Conservation (phyloP, 2,329 filamentous ascomycete genomes). For the Diaporthe sp. region DNA sequence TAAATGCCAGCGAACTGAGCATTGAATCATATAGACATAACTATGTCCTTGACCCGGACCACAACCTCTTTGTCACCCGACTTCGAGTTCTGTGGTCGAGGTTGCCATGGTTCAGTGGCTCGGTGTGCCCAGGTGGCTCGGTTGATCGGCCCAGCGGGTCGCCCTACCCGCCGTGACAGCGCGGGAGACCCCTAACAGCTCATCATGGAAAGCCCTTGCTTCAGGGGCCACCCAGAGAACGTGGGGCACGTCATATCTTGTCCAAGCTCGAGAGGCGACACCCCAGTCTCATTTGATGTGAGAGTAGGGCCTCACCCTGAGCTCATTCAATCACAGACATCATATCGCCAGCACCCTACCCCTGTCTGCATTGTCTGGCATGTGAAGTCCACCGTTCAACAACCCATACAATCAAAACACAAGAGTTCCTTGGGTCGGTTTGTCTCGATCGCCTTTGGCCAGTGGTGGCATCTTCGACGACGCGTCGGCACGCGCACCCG, state of each 20-base stretch:
- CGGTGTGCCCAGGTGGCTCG: background rate
- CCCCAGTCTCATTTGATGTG: background rate
- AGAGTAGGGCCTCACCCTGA: constrained; percentile 19
- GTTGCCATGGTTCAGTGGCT: background rate
- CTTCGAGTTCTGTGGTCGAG: background rate
- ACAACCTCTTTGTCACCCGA: background rate
- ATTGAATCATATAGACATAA: background rate
- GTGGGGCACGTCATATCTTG: constrained; percentile 32
- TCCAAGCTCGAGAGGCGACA: background rate
- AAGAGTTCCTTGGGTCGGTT: too few relatives aligned
- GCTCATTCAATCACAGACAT: background rate
- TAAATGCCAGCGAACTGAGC: background rate
- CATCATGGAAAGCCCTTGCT: constrained; percentile 9
- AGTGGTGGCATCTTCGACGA: background rate
- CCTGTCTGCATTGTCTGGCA: constrained; percentile 10
- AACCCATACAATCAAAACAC: background rate
- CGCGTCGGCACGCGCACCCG: background rate
- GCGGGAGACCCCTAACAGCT: background rate
- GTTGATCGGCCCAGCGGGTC: constrained; percentile 14
- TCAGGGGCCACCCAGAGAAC: background rate
- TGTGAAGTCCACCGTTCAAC: background rate
- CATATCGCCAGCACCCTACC: background rate
- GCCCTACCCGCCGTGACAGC: constrained; percentile 21
- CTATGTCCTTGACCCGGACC: background rate
- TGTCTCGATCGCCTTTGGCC: background rate